Percentiles rank a stretch among this genome's conserved stretches.
These are phyloP conservation scores for Tricladium varicosporioides DNA, from an alignment of 2,329 filamentous ascomycete species.

Conservation along the genomic window DNA sequence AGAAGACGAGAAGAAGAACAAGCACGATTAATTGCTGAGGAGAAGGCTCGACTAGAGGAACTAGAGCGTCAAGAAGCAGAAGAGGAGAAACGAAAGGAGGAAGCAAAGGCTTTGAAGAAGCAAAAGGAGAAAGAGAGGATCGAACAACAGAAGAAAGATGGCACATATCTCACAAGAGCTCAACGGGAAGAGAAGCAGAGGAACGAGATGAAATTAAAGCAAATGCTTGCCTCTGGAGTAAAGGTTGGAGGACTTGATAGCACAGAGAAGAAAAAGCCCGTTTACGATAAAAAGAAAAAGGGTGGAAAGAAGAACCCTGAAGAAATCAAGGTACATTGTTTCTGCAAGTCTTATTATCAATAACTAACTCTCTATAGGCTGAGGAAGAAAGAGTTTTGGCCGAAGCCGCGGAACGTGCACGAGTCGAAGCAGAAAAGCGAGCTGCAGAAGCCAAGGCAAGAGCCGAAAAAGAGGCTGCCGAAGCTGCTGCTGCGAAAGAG, in stretches of 20 bases:
- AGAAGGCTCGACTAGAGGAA: conserved; percentile 63
- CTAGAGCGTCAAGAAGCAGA: conserved; percentile 64
- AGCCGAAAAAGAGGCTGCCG: conserved; percentile 56
- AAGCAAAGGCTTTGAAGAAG: conserved; percentile 75
- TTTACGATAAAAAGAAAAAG: conserved; percentile 76
- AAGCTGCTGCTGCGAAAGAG: conserved; percentile 51
- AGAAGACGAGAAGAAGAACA: conserved; percentile 63
- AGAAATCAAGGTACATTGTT: conserved; percentile 49
- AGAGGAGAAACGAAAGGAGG: conserved; percentile 67
- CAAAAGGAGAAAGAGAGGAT: conserved; percentile 84
- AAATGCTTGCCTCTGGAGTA: conserved; percentile 77
- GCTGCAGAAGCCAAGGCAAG: conserved; percentile 62
- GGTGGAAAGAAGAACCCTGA: conserved; percentile 52
- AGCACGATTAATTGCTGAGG: conserved; percentile 56
- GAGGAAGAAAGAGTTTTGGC: conserved; percentile 78
- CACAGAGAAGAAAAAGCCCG: conserved; percentile 64
- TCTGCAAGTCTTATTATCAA: background rate
- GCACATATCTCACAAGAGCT: conserved; percentile 82
- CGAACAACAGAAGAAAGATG: conserved; percentile 83
- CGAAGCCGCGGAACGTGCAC: conserved; percentile 73
- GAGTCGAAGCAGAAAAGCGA: conserved; percentile 64
- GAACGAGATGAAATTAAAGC: conserved; percentile 77
- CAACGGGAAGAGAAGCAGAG: conserved; percentile 79
- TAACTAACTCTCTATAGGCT: conserved; percentile 42
- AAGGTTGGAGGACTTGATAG: conserved; percentile 63